Evolutionary conservation across 208 protist genomes (phyloP), one percentile per base, ranked within the genome.

Genomic region (Wallacemonas sp.): DNA sequence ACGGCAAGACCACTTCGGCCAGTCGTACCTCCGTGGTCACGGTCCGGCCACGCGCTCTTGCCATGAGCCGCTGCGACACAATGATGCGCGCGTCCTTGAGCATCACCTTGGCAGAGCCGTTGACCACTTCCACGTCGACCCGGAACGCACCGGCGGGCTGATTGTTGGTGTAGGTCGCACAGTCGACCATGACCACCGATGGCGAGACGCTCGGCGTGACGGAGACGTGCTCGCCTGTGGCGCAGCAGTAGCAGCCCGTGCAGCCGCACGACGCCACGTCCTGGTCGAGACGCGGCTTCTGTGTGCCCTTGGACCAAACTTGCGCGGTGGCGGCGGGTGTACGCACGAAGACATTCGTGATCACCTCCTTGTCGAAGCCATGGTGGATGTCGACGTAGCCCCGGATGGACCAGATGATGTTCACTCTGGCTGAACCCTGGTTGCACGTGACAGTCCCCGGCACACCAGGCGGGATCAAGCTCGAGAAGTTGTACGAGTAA

Each of bases 231-330:
- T 58, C 52, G 14, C 52, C 52, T 3, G 52, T 58, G 6, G 30
- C 8, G n/a, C 52, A 34, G n/a, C 52, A 58, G 52, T 58, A 58
- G 32, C 52, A 58, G 52, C 52, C 52, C 5, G 52, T 58, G 52
- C 52, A 58, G 30, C 52, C 52, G 19, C 52, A 58, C 52, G 30
- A 39, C n/a, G 52, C 52, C 16, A 58, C 32, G 17, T 33, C 29
- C 30, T 43, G 26, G 2, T 3, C 2, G 16, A 27, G 34, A 8
- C n/a, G 30, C 3, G 32, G 17, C 30, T 14, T 9, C 2, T 6
- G 30, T 3, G 8, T 16, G 11, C 29, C 8, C 16, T 16, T 19
- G 26, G 4, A 14, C n/a, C 26, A n/a, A 8, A 21, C 32, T 29
- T 58, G 52, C 29, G 30, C 30, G 12, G 52, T n/a, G 4, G 52